Evolutionary conservation across 2,329 filamentous ascomycete species (phyloP), one percentile per base, ranked within the genome.

Genomic region (Paraphaeosphaeria minitans): DNA sequence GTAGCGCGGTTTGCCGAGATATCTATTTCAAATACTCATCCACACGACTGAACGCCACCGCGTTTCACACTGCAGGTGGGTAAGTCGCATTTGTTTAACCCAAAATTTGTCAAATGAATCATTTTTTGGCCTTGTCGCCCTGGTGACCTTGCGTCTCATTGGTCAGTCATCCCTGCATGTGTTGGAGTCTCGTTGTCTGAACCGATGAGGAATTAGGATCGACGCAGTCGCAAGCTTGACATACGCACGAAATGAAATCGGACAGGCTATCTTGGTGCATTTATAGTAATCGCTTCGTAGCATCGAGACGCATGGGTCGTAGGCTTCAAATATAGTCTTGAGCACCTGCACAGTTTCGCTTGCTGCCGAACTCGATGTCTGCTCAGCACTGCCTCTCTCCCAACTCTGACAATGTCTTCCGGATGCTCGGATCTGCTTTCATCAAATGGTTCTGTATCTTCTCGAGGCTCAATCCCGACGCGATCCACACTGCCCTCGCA

Each of bases 21-120:
- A 22, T 51, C 61, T 50, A 73, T 72, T 73, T 73, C 62, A 66
- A 74, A 74, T 74, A 67, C 66, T 51, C 22, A 61, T n/a, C 60
- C 53, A 67, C 56, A 65, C 59, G 59, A 49, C 49, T 19, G 45
- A 22, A 43, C 63, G 54, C 45, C 47, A 41, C 58, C 49, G 43
- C 56, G 64, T 66, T 65, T 66, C 62, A 46, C 51, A 35, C 43
- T 35, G 52, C 56, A 35, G 29, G 5, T 4, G 56, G 55, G 56
- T 60, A 7, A 19, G 52, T 60, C 55, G 56, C 60, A 57, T 41
- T 46, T 58, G 22, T 60, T 35, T 47, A 55, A 57, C 60, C 37
- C 62, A 55, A 59, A 39, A 67, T 65, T 68, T 66, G 65, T 65
- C 65, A 68, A 60, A 56, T 62, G 41, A 57, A 45, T 41, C 56